phyloP scores from a whole-genome alignment of 1,139 yeast species.

The Suhomyces anneliseae region DNA sequence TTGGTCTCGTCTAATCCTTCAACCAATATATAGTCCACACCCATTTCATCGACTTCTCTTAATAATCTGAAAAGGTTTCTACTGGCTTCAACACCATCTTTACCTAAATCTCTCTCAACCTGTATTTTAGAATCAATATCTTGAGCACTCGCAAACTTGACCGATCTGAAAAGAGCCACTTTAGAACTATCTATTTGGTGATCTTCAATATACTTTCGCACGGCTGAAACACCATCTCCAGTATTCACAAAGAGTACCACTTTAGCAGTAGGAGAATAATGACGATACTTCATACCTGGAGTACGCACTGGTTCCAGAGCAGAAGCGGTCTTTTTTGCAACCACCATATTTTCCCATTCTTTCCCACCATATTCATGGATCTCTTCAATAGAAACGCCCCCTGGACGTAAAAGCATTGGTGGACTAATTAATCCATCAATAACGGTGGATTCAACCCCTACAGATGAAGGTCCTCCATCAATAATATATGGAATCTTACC shows the following conservation, averaged over 20 bases:
- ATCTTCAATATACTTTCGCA: conserved; percentile 26
- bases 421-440: conserved; percentile 84
- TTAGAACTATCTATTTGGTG: conserved; percentile 18
- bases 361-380: conserved; percentile 61
- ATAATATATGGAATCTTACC: conserved; percentile 81
- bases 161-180: conserved; percentile 52
- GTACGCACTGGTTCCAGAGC: conserved; percentile 76
- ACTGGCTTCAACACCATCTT: conserved; percentile 62
- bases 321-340: conserved; percentile 68
- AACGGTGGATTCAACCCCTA: conserved; percentile 93
- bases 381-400: conserved; percentile 84
- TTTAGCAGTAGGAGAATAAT: conserved; percentile 86
- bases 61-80: conserved; percentile 68
- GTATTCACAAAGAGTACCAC: conserved; percentile 67
- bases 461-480: conserved; percentile 89
- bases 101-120: conserved; percentile 54
- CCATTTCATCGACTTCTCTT: conserved; percentile 68
- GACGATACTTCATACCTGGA: conserved; percentile 97
- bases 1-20: conserved; percentile 69
- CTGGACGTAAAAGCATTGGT: conserved; percentile 89
- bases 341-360: conserved; percentile 59
- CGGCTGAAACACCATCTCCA: conserved; percentile 41
- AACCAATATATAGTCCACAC: conserved; percentile 65
- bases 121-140: conserved; percentile 24
- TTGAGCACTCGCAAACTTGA: conserved; percentile 28